phyloP scores from a whole-genome alignment of 129 eudicot genomes.

The Arctium lappa region DNA sequence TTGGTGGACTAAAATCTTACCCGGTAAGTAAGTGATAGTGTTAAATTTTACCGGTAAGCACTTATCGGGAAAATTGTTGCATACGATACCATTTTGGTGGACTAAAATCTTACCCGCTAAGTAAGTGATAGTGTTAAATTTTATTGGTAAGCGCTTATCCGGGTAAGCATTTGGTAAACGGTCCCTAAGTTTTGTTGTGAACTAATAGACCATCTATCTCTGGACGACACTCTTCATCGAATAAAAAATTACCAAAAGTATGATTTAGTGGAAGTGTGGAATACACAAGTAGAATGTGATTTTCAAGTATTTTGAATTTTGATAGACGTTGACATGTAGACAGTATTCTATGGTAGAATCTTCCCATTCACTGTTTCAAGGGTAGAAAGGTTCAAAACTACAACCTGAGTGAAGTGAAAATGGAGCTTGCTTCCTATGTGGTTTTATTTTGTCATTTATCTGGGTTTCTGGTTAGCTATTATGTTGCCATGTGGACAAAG shows the following conservation, averaged over 20 bases:
- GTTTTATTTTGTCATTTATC: neutral
- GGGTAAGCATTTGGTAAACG: too few species aligned
- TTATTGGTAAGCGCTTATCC: too few species aligned
- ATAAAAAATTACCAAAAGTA: neutral
- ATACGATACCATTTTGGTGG: too few species aligned
- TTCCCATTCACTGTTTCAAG: neutral
- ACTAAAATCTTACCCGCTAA: too few species aligned
- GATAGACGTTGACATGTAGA: neutral
- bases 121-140: too few species aligned
- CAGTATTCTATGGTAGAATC: neutral
- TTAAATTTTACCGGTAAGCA: too few species aligned
- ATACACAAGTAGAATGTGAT: neutral
- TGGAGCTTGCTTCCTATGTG: neutral
- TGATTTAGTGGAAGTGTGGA: neutral
- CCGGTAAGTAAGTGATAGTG: too few species aligned
- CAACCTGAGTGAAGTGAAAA: neutral
- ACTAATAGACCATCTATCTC: neutral
- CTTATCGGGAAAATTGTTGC: too few species aligned
- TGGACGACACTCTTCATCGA: neutral
- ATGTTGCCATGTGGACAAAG: neutral
- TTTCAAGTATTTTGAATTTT: neutral
- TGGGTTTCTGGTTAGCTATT: neutral
- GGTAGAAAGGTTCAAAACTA: neutral
- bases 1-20: too few species aligned
- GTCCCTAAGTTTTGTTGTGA: constrained; percentile 5